These are phyloP conservation scores for Annulohypoxylon nitens DNA, from an alignment of 495 filamentous ascomycete genomes.

Conservation along the genomic window DNA sequence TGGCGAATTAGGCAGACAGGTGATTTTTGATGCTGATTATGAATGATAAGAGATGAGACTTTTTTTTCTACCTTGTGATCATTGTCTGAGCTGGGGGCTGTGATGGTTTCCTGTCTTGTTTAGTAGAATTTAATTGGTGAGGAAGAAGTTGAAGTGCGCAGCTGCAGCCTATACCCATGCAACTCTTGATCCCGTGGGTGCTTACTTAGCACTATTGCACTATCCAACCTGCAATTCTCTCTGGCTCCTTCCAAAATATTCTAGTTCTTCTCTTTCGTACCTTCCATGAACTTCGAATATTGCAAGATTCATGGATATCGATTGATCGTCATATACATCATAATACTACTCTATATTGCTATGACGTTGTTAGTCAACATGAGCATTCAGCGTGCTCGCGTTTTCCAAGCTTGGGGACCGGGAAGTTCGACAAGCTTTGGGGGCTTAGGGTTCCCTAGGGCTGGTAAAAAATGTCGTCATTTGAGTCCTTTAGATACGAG, in stretches of 20 bases:
- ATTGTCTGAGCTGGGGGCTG: slow-evolving; percentile 38
- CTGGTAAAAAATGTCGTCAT: slow-evolving; percentile 16
- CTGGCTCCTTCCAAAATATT: slow-evolving; percentile 29
- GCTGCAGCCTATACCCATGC: slow-evolving; percentile 35
- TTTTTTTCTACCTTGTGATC: slow-evolving; percentile 46
- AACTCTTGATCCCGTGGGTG: slow-evolving; percentile 38
- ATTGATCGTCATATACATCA: neutral
- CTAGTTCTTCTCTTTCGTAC: slow-evolving; percentile 7
- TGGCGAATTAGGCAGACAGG: slow-evolving; percentile 28
- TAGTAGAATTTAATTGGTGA: slow-evolving; percentile 37
- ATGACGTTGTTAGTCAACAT: slow-evolving; percentile 5
- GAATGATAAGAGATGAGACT: slow-evolving; percentile 40
- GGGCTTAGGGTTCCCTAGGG: neutral
- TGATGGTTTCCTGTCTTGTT: slow-evolving; percentile 36
- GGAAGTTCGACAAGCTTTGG: neutral
- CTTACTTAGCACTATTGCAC: slow-evolving; percentile 3
- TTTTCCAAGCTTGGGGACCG: slow-evolving; percentile 5
- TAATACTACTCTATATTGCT: slow-evolving; percentile 9
- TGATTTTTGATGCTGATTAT: slow-evolving; percentile 32
- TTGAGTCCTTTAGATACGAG: slow-evolving; percentile 17
- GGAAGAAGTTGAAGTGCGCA: slow-evolving; percentile 28
- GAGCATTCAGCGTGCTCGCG: neutral
- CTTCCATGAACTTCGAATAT: slow-evolving; percentile 6
- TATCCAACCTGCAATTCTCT: slow-evolving; percentile 8
- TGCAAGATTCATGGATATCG: neutral